Conservation (phyloP, 2,329 filamentous ascomycete species). For the Parastagonospora nodorum region DNA sequence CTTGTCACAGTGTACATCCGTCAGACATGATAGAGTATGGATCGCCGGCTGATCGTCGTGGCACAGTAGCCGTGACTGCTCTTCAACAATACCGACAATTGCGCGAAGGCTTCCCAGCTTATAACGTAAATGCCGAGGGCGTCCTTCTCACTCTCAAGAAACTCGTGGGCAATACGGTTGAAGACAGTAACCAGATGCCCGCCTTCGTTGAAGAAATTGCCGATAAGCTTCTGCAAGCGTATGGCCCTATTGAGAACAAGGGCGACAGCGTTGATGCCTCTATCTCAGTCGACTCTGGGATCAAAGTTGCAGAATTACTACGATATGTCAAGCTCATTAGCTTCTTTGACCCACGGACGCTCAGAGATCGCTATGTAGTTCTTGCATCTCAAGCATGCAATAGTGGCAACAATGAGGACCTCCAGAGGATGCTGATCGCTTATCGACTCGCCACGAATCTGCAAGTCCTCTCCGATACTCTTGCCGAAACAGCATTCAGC, state of each 20-base stretch:
- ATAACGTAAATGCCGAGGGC: slow-evolving; percentile 36
- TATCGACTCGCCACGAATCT: slow-evolving; percentile 33
- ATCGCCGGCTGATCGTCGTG: slow-evolving; percentile 53
- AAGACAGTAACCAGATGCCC: slow-evolving; percentile 28
- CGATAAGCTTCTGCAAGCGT: slow-evolving; percentile 24
- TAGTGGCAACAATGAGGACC: slow-evolving; percentile 14
- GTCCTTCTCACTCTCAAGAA: slow-evolving; percentile 41
- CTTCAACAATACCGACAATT: slow-evolving; percentile 21
- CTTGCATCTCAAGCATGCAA: slow-evolving; percentile 36
- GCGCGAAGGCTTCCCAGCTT: slow-evolving; percentile 21
- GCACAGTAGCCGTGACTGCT: slow-evolving; percentile 42
- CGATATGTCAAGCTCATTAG: slow-evolving; percentile 23
- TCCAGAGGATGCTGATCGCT: slow-evolving; percentile 36
- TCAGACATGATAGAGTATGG: slow-evolving; percentile 63
- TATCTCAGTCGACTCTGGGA: not conserved
- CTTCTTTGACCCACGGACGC: slow-evolving; percentile 31
- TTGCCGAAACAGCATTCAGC: slow-evolving; percentile 28
- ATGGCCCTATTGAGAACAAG: slow-evolving; percentile 6
- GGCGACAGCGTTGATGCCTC: not conserved
- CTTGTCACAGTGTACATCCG: slow-evolving; percentile 59
- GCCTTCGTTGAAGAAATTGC: slow-evolving; percentile 27
- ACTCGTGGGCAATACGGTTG: slow-evolving; percentile 38
- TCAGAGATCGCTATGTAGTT: slow-evolving; percentile 39
- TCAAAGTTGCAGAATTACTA: slow-evolving; percentile 13
- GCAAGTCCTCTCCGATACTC: slow-evolving; percentile 17